phyloP scores from a whole-genome alignment of 805 yeast genomes.

The Candida vartiovaarae region DNA sequence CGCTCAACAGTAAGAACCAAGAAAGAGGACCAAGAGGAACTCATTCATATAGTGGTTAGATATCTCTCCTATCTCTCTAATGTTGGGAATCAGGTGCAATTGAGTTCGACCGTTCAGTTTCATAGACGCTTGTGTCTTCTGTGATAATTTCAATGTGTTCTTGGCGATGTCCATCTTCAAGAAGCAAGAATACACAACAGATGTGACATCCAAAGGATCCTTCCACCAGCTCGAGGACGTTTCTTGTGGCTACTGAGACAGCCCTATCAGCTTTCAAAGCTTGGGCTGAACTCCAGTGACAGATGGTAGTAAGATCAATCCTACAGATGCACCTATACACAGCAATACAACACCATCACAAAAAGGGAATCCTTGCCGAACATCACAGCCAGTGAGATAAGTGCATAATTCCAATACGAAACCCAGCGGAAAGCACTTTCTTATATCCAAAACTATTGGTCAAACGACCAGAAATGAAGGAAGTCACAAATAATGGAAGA shows the following conservation, averaged over 20 bases:
- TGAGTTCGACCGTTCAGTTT: too few species aligned
- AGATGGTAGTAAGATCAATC: conserved; percentile 18
- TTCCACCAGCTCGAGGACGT: conserved; percentile 50
- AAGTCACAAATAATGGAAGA: conserved; percentile 33
- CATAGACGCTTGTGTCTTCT: too few species aligned
- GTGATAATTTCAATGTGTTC: too few species aligned
- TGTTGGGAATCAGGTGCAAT: too few species aligned
- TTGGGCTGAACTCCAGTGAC: conserved; percentile 49
- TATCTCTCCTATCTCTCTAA: too few species aligned
- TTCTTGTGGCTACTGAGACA: conserved; percentile 49
- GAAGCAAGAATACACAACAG: too few species aligned
- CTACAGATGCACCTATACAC: conserved; percentile 38
- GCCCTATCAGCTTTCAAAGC: conserved; percentile 45
- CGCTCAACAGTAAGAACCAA: neutral
- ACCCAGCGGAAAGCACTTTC: conserved; percentile 35
- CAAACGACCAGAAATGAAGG: conserved; percentile 39
- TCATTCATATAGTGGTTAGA: neutral
- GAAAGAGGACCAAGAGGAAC: neutral
- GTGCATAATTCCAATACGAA: conserved; percentile 34
- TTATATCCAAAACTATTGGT: conserved; percentile 38
- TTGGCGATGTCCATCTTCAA: too few species aligned
- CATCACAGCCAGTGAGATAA: conserved; percentile 30
- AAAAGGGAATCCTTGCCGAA: conserved; percentile 23
- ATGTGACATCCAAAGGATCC: conserved; percentile 41
- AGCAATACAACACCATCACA: conserved; percentile 26